Base-by-base conservation (phyloP, 169 alveolate genomes). In the Plasmodium gaboni region DNA sequence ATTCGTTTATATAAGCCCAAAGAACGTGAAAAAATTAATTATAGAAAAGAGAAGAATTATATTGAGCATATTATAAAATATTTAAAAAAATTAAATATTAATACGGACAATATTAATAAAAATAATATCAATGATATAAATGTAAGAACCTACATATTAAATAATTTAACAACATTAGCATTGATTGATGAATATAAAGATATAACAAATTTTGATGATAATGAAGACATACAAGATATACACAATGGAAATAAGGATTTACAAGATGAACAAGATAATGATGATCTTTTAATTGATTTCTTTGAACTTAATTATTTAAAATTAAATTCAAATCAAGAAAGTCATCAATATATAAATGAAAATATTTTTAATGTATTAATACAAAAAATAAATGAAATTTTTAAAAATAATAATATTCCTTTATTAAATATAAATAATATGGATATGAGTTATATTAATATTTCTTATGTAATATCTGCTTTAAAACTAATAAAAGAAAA, bases 21-120 rank as follows among this genome's bases (percentile, higher is more conserved):
- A 60, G 90, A 80, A n/a, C 67, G 90, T 24, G 90, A 80, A 80
- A 80, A 80, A 80, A 50, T 80, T n/a, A 80, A 80, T 70, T 80
- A 80, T 50, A 68, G 22, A 17, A 80, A 61, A 22, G 90, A 80
- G 15, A 80, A 61, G 50, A 80, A 80, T 50, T 80, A 80, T 71
- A 55, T 61, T 44, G 90, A 80, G 17, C 90, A 80, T 48, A 80
- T 80, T n/a, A 22, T 80, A 61, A 80, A 80, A 68, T 80, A 80
- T 46, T 48, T 80, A 51, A 80, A 80, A 48, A 80, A 80, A 24
- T 59, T 80, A 59, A 80, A 80, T 60, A 80, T 80, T 24, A 80
- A 80, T 55, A 50, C 55, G 28, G 28, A 28, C 15, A 68, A 67
- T 67, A 70, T 80, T 67, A 80, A 67, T 50, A 80, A 80, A 80